Conservation (phyloP, 176 grass and related monocot genomes). For the Carex pumila region DNA sequence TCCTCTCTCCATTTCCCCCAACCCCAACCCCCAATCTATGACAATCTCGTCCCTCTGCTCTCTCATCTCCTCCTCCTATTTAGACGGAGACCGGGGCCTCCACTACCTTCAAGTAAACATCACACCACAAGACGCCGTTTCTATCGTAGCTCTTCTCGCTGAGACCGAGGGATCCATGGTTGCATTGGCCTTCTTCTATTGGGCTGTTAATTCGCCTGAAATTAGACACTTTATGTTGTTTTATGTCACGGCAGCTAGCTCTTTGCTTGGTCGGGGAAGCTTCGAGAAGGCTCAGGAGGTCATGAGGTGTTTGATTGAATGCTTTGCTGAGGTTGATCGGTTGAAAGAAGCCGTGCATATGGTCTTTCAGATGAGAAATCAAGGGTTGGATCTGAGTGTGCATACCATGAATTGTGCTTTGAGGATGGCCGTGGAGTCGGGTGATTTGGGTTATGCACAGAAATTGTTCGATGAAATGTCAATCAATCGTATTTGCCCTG, state of each 20-base stretch:
- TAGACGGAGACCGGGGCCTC: constrained; percentile 21
- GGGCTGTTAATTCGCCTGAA: constrained; percentile 35
- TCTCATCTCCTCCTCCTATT: constrained; percentile 22
- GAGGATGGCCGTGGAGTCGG: constrained; percentile 26
- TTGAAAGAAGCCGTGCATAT: constrained; percentile 68
- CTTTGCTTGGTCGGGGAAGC: constrained; percentile 51
- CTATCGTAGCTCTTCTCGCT: constrained; percentile 33
- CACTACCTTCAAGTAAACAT: constrained; percentile 21
- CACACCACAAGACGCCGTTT: constrained; percentile 46
- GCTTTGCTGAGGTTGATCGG: constrained; percentile 44
- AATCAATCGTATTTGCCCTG: constrained; percentile 26
- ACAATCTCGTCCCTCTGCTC: constrained; percentile 21
- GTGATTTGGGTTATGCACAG: constrained; percentile 33
- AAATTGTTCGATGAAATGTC: constrained; percentile 71
- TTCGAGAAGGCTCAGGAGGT: constrained; percentile 75
- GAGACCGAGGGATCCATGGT: constrained; percentile 51
- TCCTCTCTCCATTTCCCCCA: background rate
- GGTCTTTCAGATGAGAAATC: constrained; percentile 75
- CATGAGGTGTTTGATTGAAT: constrained; percentile 50
- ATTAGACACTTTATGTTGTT: constrained; percentile 55
- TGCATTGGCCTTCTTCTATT: constrained; percentile 55
- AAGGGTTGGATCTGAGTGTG: constrained; percentile 51
- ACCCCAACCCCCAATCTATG: background rate
- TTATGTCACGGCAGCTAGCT: constrained; percentile 54
- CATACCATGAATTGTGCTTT: constrained; percentile 76